Evolutionary conservation across 2,329 filamentous ascomycete species (phyloP).

Genomic region (Pestalotiopsis sp.): DNA sequence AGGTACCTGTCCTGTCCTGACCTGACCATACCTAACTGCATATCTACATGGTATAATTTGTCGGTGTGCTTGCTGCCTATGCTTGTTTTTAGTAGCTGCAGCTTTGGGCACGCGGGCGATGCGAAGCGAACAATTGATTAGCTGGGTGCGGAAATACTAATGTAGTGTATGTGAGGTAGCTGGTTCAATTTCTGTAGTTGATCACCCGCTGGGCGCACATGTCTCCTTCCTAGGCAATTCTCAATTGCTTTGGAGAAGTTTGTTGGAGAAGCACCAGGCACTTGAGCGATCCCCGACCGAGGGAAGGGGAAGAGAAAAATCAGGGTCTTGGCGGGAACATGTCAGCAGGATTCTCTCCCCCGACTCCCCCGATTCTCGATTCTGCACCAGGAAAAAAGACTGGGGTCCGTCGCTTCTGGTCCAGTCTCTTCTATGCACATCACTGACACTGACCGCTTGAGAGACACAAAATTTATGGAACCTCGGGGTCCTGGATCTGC

Average conservation of each 20-base stretch:
- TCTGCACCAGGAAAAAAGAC: background rate
- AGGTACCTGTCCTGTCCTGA: background rate
- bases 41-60: background rate
- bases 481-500: background rate
- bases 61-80: background rate
- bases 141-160: too few species aligned
- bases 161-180: too few species aligned
- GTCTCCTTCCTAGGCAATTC: too few species aligned
- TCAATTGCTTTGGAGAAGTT: too few species aligned
- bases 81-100: background rate
- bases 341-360: background rate
- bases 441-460: background rate
- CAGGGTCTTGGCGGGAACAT: conserved; percentile 3
- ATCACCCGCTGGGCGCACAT: too few species aligned
- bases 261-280: too few species aligned
- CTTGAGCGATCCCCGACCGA: too few species aligned
- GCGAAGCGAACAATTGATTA: too few species aligned
- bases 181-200: too few species aligned
- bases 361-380: background rate
- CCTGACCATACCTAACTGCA: background rate
- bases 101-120: background rate
- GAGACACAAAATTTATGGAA: background rate
- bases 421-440: background rate
- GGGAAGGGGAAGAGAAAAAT: background rate
- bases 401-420: background rate